phyloP scores from a whole-genome alignment of 2,329 filamentous ascomycete species.

The Talaromyces sp. region DNA sequence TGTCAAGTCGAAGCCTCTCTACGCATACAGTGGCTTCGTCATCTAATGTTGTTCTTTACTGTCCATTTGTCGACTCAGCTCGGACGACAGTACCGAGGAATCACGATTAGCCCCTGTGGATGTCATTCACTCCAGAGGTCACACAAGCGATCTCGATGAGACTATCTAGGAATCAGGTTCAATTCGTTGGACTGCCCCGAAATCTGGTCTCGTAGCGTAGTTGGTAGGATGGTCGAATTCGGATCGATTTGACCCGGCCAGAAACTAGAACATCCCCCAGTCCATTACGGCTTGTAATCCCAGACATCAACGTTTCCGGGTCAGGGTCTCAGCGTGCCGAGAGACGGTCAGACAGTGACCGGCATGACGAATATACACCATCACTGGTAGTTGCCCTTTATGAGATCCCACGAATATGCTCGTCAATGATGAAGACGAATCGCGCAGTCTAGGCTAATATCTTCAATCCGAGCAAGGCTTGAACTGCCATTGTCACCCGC shows the following conservation, averaged over 20 bases:
- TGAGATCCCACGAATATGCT: no score
- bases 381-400: no score
- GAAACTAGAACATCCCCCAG: not conserved
- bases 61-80: not conserved
- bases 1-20: not conserved
- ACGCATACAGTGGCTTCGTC: not conserved
- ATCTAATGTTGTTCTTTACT: not conserved
- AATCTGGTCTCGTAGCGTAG: not conserved
- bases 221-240: not conserved
- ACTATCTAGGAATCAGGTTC: not conserved
- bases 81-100: no score
- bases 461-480: not conserved
- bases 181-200: not conserved
- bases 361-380: no score
- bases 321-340: no score
- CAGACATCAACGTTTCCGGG: not conserved
- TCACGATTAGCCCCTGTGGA: not conserved
- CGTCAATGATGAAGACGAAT: no score
- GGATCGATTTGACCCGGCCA: not conserved
- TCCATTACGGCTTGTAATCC: not conserved
- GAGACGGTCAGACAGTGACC: no score
- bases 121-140: not conserved
- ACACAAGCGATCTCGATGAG: not conserved
- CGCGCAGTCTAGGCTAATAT: not conserved
- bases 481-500: not conserved